phyloP scores from a whole-genome alignment of 2,329 filamentous ascomycete species.

The Talaromyces pinophilus region DNA sequence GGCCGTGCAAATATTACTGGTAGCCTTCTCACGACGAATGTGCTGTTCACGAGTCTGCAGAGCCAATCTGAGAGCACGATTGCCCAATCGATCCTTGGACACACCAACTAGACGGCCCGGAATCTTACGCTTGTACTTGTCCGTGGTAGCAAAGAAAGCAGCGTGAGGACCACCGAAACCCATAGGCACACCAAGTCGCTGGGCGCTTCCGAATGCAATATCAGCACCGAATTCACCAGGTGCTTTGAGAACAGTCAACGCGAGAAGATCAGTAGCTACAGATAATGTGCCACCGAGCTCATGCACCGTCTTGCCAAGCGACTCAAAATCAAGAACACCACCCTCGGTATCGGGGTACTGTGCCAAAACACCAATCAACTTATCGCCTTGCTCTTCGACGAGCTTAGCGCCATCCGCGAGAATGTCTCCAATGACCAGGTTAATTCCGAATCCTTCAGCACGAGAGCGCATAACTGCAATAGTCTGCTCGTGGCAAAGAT shows the following conservation, averaged over 20 bases:
- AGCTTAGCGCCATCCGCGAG: constrained; percentile 63
- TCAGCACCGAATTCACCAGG: constrained; percentile 95
- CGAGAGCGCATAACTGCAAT: constrained; percentile 80
- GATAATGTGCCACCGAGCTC: constrained; percentile 75
- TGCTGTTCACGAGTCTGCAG: constrained; percentile 95
- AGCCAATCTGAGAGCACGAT: constrained; percentile 77
- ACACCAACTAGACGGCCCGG: constrained; percentile 87
- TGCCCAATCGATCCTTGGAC: constrained; percentile 84
- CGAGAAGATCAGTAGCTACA: constrained; percentile 85
- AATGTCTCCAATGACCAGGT: constrained; percentile 71
- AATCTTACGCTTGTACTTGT: constrained; percentile 92
- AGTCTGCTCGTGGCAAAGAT: constrained; percentile 81
- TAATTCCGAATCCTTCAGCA: constrained; percentile 88
- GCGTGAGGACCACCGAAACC: constrained; percentile 94
- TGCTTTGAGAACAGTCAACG: constrained; percentile 81
- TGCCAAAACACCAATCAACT: constrained; percentile 85
- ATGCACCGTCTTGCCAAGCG: constrained; percentile 75
- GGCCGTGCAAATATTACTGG: constrained; percentile 95
- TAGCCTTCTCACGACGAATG: constrained; percentile 93
- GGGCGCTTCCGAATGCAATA: constrained; percentile 89
- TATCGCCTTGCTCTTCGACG: constrained; percentile 73
- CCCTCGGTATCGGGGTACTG: constrained; percentile 93
- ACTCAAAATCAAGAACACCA: constrained; percentile 72
- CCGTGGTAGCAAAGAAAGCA: constrained; percentile 89
- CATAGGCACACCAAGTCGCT: constrained; percentile 87